A percentile compares a stretch with the other conserved stretches of the same genome.
Conservation (phyloP, 495 filamentous ascomycete genomes). For the Talaromyces wortmannii region DNA sequence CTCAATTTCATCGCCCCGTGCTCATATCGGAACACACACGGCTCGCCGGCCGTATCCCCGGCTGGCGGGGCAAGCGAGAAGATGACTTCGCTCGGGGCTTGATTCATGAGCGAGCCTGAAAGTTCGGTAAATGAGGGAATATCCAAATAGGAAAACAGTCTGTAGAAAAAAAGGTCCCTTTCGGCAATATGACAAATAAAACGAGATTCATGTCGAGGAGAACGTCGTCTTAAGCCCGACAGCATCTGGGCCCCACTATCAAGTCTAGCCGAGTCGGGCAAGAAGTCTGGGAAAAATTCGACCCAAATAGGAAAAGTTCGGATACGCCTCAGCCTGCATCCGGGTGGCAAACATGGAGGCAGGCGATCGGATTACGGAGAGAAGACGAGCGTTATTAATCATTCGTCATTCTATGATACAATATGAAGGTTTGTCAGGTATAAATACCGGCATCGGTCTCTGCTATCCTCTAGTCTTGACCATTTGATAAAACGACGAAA, state of each 20-base stretch:
- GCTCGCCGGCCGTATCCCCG: neutral
- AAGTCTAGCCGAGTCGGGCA: neutral
- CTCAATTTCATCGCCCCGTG: neutral
- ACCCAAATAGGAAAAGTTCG: slow-evolving; percentile 1
- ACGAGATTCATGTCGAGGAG: neutral
- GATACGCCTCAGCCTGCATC: neutral
- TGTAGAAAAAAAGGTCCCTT: neutral
- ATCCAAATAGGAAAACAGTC: neutral
- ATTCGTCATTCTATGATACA: neutral
- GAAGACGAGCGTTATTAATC: neutral
- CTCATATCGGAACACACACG: slow-evolving; percentile 1
- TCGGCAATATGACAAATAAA: neutral
- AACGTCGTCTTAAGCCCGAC: neutral
- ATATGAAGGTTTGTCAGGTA: neutral
- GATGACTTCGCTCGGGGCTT: neutral
- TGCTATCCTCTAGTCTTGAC: neutral
- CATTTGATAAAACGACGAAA: too few relatives aligned
- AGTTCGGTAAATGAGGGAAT: neutral
- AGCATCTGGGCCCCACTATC: neutral
- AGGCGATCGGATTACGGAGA: neutral
- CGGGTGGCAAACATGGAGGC: neutral
- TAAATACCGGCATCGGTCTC: neutral
- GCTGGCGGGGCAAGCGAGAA: neutral
- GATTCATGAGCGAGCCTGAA: neutral
- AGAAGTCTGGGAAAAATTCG: neutral